phyloP scores from a whole-genome alignment of 306 rosid species.

The Lathyrus tuberosus region DNA sequence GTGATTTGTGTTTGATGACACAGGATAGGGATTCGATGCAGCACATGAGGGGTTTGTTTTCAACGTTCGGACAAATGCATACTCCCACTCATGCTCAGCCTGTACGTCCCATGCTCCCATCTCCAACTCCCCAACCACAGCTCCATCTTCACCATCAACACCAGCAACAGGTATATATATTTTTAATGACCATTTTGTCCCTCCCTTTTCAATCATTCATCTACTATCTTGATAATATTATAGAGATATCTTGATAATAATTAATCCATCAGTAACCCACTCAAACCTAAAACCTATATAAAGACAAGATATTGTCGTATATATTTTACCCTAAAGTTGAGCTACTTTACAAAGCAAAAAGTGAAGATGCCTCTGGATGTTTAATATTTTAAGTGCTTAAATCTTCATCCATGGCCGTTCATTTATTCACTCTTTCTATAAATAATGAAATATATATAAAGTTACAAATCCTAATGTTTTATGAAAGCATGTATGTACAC shows the following conservation, averaged over 20 bases:
- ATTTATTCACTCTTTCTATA: slow-evolving; percentile 17
- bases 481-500: neutral
- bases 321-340: slow-evolving; percentile 44
- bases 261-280: slow-evolving; percentile 31
- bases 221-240: neutral
- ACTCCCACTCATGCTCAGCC: slow-evolving; percentile 50
- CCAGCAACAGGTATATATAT: slow-evolving; percentile 59
- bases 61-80: slow-evolving; percentile 74
- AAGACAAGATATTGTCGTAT: slow-evolving; percentile 28
- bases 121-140: slow-evolving; percentile 52
- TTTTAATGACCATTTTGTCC: slow-evolving; percentile 6
- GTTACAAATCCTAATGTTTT: slow-evolving; percentile 11
- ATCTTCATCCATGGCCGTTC: slow-evolving; percentile 42
- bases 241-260: neutral
- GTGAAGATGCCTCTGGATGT: slow-evolving; percentile 36
- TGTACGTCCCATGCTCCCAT: slow-evolving; percentile 69
- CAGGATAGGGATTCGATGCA: slow-evolving; percentile 81
- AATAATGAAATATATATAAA: slow-evolving; percentile 2
- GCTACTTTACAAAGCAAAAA: slow-evolving; percentile 49
- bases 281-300: slow-evolving; percentile 39
- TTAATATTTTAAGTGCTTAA: slow-evolving; percentile 30
- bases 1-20: neutral
- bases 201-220: neutral
- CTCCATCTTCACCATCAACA: slow-evolving; percentile 51
- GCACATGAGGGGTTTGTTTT: slow-evolving; percentile 67